Evolutionary conservation across 139 green algal genomes (phyloP).

Genomic region (Volvox reticuliferus): DNA sequence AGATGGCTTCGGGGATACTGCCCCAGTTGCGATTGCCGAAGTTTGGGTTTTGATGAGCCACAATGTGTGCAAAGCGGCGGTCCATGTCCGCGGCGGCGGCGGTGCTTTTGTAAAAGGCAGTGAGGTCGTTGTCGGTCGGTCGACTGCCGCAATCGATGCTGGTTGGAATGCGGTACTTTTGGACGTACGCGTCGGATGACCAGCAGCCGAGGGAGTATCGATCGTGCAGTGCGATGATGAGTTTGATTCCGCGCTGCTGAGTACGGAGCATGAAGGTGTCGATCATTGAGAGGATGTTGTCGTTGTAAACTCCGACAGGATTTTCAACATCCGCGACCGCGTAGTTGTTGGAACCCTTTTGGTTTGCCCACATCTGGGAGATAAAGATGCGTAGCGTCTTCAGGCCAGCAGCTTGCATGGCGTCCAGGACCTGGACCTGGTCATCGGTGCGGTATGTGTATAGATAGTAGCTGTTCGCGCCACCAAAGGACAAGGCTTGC

Average conservation of each 20-base stretch:
- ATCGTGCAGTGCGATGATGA: background rate
- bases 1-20: background rate
- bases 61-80: background rate
- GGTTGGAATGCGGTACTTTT: background rate
- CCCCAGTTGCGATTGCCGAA: background rate
- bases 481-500: background rate
- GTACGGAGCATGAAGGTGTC: background rate
- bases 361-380: background rate
- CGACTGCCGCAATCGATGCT: background rate
- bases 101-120: background rate
- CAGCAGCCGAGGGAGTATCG: slow-evolving; percentile 14
- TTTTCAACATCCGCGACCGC: background rate
- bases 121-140: background rate
- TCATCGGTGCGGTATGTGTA: background rate
- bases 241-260: slow-evolving; percentile 1
- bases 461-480: background rate
- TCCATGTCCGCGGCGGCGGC: background rate
- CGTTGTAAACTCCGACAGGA: background rate
- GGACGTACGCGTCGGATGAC: background rate
- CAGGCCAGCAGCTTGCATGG: background rate
- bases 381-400: background rate
- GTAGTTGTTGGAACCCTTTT: background rate
- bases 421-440: background rate
- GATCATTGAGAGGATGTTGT: background rate
- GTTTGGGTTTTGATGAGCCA: background rate